These are phyloP conservation scores for Diaporthe sp. DNA, from an alignment of 2,329 filamentous ascomycete species.

Conservation along the genomic window DNA sequence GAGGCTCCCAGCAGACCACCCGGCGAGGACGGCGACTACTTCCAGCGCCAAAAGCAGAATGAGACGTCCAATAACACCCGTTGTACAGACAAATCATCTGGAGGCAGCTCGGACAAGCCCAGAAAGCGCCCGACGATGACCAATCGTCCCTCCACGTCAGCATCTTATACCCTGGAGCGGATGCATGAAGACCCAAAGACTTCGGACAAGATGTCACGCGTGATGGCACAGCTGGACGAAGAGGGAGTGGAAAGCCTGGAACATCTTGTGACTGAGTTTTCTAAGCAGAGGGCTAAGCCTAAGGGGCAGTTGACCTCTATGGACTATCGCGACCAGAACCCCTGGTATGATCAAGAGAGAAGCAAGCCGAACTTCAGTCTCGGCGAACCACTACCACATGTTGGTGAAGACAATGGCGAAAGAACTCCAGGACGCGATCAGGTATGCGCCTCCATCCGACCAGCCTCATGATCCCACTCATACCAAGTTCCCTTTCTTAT, in stretches of 20 bases:
- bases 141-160: slow-evolving; percentile 2
- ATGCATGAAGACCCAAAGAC: slow-evolving; percentile 26
- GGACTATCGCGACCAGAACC: slow-evolving; percentile 40
- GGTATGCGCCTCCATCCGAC: neutral
- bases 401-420: neutral
- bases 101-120: neutral
- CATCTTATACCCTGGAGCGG: slow-evolving; percentile 17
- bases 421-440: neutral
- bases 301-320: slow-evolving; percentile 18
- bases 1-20: neutral
- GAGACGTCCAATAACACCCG: neutral
- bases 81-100: neutral
- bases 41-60: neutral
- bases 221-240: slow-evolving; percentile 27
- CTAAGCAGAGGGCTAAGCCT: slow-evolving; percentile 6
- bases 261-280: slow-evolving; percentile 22
- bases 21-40: neutral
- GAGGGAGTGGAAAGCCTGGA: slow-evolving; percentile 25
- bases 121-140: neutral
- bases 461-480: neutral
- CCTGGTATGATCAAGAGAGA: slow-evolving; percentile 38
- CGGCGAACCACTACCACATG: slow-evolving; percentile 39
- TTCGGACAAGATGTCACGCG: slow-evolving; percentile 12
- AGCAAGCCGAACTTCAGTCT: slow-evolving; percentile 42
- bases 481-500: neutral